Evolutionary conservation across 805 yeast species (phyloP).

Genomic region (Maudiozyma serrabonitensis): DNA sequence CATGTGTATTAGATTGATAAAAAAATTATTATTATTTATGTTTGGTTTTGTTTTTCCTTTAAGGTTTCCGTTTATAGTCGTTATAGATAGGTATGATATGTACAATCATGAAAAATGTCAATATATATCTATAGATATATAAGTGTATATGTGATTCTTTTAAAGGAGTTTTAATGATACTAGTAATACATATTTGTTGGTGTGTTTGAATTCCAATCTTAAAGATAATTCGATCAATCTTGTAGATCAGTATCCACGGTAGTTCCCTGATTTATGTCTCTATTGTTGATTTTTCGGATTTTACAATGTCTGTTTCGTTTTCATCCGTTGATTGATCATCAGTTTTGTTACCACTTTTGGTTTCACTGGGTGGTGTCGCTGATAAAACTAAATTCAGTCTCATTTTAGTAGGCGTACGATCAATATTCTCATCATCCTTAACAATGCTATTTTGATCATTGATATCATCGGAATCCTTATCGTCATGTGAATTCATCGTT

Average conservation of each 20-base stretch:
- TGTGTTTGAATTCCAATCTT: too few species aligned
- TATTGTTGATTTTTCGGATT: neutral
- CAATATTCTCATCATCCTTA: neutral
- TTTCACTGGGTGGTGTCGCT: neutral
- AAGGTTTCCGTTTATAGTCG: too few species aligned
- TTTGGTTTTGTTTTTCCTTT: too few species aligned
- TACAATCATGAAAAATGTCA: neutral
- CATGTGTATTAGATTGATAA: too few species aligned
- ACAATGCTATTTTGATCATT: neutral
- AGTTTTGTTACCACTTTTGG: neutral
- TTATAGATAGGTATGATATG: too few species aligned
- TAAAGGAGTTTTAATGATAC: too few species aligned
- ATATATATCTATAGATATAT: neutral
- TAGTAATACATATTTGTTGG: too few species aligned
- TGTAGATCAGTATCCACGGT: neutral
- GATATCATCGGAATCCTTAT: neutral
- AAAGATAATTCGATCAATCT: neutral
- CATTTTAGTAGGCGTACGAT: neutral
- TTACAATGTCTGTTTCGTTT: conserved; percentile 16
- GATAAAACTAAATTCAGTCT: neutral
- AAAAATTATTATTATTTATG: too few species aligned
- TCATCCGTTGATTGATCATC: conserved; percentile 13
- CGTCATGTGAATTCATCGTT: neutral
- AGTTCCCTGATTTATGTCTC: neutral
- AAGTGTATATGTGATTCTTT: neutral